Evolutionary conservation across 2,329 filamentous ascomycete species (phyloP), one percentile per base, ranked within the genome.

Genomic region (Didymella glomerata): DNA sequence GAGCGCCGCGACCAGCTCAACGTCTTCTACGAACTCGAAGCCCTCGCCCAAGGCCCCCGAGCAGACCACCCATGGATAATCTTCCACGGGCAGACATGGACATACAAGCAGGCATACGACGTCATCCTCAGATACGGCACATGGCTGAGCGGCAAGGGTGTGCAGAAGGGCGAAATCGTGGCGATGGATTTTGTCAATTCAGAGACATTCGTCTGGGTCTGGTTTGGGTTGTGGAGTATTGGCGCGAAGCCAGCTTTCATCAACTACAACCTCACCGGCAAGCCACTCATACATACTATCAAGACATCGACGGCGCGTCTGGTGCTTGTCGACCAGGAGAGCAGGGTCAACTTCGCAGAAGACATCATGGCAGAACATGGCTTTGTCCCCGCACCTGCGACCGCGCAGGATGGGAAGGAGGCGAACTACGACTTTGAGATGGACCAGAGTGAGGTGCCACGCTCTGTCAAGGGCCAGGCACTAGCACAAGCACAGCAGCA

Each of bases 1-100:
- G 82, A 88, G 68, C 82, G 81, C 42, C 79, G 78, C 34, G 89
- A 89, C 67, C 84, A 84, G 28, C 73, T 91, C 58, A 94, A 87
- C 70, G 77, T 86, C 49, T 77, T 75, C 62, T 74, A 77, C 59
- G 58, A 64, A 32, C 72, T 78, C 57, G 72, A 77, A 59, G 44
- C 62, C 10, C 72, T 72, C n/a, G 73, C 71, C 11, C 62, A 70
- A 45, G 65, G 70, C 8, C 59, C 68, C 16, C 68, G 67, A n/a
- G 63, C 63, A 16, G 58, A 72, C 41, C 68, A 71, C 13, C 20
- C 69, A 1, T 77, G 70, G 64, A 68, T 78, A 40, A 73, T 77
- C 24, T 74, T 71, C 54, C 60, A 73, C 24, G 75, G 75, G 18
- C 63, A 67, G 25, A 63, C 58, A 22, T 77, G 73, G 69, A 75